A percentile compares a stretch with the other conserved stretches of the same genome.
These are phyloP conservation scores for Hansfordia pulvinata DNA, from an alignment of 2,329 filamentous ascomycete species.

Conservation along the genomic window DNA sequence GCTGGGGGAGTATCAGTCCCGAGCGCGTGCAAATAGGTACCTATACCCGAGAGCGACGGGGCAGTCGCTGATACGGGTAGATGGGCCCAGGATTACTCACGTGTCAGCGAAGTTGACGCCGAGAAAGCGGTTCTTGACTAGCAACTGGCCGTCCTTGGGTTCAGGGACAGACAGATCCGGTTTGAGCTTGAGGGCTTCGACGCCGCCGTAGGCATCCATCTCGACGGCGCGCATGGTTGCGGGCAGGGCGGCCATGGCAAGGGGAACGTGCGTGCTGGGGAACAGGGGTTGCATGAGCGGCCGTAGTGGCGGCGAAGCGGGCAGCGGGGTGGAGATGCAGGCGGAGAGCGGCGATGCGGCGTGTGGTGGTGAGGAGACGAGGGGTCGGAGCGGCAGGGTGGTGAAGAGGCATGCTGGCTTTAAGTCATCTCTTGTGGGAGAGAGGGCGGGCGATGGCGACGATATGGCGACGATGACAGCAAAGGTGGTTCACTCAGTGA, in stretches of 20 bases:
- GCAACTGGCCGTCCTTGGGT: conserved; percentile 54
- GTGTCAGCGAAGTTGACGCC: conserved; percentile 87
- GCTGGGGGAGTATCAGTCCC: conserved; percentile 18
- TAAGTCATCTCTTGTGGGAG: no score
- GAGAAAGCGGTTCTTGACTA: conserved; percentile 68
- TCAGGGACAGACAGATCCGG: conserved; percentile 58
- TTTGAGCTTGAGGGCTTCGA: conserved; percentile 58
- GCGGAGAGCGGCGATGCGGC: neutral
- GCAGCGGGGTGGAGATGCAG: neutral
- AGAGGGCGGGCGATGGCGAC: no score
- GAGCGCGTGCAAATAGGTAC: no score
- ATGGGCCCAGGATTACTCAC: conserved; percentile 20
- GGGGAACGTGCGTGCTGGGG: neutral
- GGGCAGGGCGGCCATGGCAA: conserved; percentile 29
- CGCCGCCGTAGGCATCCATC: conserved; percentile 58
- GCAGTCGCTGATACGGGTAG: neutral
- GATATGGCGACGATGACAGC: no score
- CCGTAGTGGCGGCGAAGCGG: neutral
- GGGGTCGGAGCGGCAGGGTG: neutral
- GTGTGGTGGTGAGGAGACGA: neutral
- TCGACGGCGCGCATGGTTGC: conserved; percentile 61
- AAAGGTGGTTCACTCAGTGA: no score
- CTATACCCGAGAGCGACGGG: no score
- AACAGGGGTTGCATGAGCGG: neutral
- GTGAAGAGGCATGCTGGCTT: no score